Evolutionary conservation across 345 rosid genomes (phyloP).

Genomic region (Trapa bicornis): DNA sequence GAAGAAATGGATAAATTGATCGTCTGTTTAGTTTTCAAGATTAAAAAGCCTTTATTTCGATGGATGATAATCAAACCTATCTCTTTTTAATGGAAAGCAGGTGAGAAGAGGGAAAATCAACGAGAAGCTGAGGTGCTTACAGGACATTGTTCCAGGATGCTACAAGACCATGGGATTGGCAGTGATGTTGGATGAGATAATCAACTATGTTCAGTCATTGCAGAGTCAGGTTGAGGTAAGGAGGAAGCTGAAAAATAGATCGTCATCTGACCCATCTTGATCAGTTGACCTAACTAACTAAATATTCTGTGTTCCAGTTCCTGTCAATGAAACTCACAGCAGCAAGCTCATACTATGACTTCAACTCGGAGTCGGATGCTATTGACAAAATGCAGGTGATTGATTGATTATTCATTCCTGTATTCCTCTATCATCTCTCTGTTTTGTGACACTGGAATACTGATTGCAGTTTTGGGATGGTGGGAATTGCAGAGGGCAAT

Average conservation of each 20-base stretch:
- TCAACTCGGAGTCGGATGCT: slow-evolving; percentile 55
- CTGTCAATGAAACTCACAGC: slow-evolving; percentile 77
- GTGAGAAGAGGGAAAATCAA: slow-evolving; percentile 46
- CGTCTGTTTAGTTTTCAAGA: too few species aligned
- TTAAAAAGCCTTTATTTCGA: too few species aligned
- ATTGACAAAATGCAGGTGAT: slow-evolving; percentile 41
- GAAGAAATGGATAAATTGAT: background rate
- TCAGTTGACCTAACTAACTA: background rate
- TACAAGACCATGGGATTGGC: slow-evolving; percentile 68
- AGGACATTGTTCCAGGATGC: slow-evolving; percentile 49
- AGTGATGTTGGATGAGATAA: slow-evolving; percentile 53
- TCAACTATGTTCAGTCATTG: slow-evolving; percentile 52
- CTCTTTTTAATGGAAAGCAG: slow-evolving; percentile 9
- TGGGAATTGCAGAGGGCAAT: slow-evolving; percentile 33
- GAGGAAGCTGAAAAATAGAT: background rate
- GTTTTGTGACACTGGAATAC: background rate
- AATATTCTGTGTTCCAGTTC: slow-evolving; percentile 37
- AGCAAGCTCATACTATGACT: slow-evolving; percentile 64
- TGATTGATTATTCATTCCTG: background rate
- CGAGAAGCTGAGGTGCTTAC: slow-evolving; percentile 31
- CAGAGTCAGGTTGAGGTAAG: slow-evolving; percentile 58
- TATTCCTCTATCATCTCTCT: too few species aligned
- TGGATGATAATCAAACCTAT: too few species aligned
- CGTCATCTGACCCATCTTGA: background rate
- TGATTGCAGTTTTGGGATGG: background rate